Percentiles rank a stretch among this genome's conserved stretches.
Evolutionary conservation across 1,139 yeast species (phyloP).

Genomic region (Wickerhamiella pararugosa): DNA sequence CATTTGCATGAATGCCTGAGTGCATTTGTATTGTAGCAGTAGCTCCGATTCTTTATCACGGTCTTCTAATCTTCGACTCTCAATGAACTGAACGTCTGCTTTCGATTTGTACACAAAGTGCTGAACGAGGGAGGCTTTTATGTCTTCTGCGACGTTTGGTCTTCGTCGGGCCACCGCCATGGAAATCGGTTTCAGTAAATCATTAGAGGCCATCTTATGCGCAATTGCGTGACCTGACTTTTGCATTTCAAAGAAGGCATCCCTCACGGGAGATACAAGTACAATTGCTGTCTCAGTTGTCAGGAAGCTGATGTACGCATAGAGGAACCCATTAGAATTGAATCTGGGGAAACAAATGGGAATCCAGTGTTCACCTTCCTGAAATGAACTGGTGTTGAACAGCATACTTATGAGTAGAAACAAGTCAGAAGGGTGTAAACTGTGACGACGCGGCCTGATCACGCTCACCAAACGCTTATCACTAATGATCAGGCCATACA

Average conservation of each 20-base stretch:
- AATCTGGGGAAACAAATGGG: slow-evolving; percentile 88
- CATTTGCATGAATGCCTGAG: slow-evolving; percentile 26
- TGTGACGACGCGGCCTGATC: slow-evolving; percentile 46
- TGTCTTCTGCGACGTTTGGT: slow-evolving; percentile 32
- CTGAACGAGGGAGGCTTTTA: slow-evolving; percentile 46
- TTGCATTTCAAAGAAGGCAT: slow-evolving; percentile 64
- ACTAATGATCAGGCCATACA: slow-evolving; percentile 49
- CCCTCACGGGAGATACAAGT: slow-evolving; percentile 68
- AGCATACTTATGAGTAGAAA: slow-evolving; percentile 49
- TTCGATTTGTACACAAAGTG: slow-evolving; percentile 74
- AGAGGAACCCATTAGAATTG: slow-evolving; percentile 74
- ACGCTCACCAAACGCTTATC: slow-evolving; percentile 43
- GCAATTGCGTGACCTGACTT: slow-evolving; percentile 41
- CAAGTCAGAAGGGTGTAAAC: slow-evolving; percentile 54
- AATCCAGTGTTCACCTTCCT: slow-evolving; percentile 64
- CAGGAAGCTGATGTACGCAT: slow-evolving; percentile 58
- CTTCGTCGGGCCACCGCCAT: slow-evolving; percentile 30
- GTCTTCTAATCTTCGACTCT: slow-evolving; percentile 27
- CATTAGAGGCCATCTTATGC: slow-evolving; percentile 26
- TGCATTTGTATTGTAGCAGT: slow-evolving; percentile 30
- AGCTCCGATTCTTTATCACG: slow-evolving; percentile 22
- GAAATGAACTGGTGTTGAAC: slow-evolving; percentile 37
- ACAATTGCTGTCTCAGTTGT: slow-evolving; percentile 42
- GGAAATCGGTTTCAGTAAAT: slow-evolving; percentile 25
- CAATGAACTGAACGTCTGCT: slow-evolving; percentile 43